Evolutionary conservation across 495 filamentous ascomycete species (phyloP).

Genomic region (Clavariopsis aquatica): DNA sequence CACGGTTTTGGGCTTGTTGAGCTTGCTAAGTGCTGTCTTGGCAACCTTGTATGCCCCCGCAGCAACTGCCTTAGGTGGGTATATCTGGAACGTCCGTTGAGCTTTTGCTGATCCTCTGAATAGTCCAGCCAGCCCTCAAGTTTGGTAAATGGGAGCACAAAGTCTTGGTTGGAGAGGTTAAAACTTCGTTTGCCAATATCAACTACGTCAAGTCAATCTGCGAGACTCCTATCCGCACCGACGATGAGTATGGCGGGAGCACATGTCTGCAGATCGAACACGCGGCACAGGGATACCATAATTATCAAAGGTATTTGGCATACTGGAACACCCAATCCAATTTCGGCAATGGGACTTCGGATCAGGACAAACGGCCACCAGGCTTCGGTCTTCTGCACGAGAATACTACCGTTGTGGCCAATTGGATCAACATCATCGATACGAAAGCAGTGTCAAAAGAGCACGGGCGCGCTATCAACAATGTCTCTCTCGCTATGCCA

Average conservation of each 20-base stretch:
- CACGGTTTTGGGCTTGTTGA: conserved; percentile 59
- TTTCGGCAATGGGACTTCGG: conserved; percentile 45
- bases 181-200: conserved; percentile 59
- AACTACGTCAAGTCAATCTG: conserved; percentile 56
- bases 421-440: conserved; percentile 59
- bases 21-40: conserved; percentile 60
- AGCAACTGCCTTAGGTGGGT: conserved; percentile 61
- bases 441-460: conserved; percentile 50
- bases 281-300: conserved; percentile 61
- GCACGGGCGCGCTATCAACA: conserved; percentile 61
- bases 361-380: conserved; percentile 50
- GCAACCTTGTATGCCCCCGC: conserved; percentile 75
- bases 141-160: conserved; percentile 50
- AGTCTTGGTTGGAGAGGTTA: conserved; percentile 57
- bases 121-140: conserved; percentile 64
- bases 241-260: conserved; percentile 45
- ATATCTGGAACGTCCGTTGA: neutral
- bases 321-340: conserved; percentile 52
- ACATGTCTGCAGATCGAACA: conserved; percentile 68
- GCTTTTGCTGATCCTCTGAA: neutral
- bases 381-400: conserved; percentile 62
- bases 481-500: conserved; percentile 73
- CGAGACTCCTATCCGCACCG: conserved; percentile 56
- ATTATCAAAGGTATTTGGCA: conserved; percentile 51
- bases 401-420: conserved; percentile 63